Conservation (phyloP, 2,329 filamentous ascomycete species). For the Huntiella savannae region DNA sequence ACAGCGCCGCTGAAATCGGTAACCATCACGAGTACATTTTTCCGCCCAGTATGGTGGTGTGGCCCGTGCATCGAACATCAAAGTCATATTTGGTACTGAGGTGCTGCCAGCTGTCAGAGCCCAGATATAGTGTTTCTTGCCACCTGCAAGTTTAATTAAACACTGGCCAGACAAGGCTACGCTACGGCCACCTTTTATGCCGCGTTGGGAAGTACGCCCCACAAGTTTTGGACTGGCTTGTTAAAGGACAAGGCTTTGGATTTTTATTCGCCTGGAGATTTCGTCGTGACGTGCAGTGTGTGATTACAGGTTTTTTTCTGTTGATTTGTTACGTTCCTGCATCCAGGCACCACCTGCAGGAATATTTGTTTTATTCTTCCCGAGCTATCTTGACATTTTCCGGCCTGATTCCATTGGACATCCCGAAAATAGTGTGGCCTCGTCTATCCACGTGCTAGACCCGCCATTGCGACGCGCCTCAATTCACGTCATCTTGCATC, state of each 20-base stretch:
- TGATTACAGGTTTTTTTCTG: constrained; percentile 1
- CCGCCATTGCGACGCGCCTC: not conserved
- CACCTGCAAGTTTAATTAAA: not conserved
- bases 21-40: constrained; percentile 1
- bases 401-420: too few relatives aligned
- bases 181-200: too few relatives aligned
- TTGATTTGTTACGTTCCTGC: not conserved
- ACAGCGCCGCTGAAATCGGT: not conserved
- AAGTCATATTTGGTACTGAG: not conserved
- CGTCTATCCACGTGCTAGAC: too few relatives aligned
- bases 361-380: too few relatives aligned
- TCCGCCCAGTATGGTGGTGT: not conserved
- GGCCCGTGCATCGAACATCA: constrained; percentile 3
- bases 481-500: not conserved
- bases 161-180: too few relatives aligned
- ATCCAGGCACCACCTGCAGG: too few relatives aligned
- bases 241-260: constrained; percentile 1
- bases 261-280: constrained; percentile 3
- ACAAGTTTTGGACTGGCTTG: not conserved
- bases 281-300: constrained; percentile 6
- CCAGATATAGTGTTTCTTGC: not conserved
- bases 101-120: not conserved
- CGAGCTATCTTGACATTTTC: too few relatives aligned
- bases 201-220: too few relatives aligned
- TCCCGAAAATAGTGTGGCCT: too few relatives aligned